Evolutionary conservation across 495 filamentous ascomycete species (phyloP), one percentile per base, ranked within the genome.

Genomic region (Thermothielavioides terrestris): DNA sequence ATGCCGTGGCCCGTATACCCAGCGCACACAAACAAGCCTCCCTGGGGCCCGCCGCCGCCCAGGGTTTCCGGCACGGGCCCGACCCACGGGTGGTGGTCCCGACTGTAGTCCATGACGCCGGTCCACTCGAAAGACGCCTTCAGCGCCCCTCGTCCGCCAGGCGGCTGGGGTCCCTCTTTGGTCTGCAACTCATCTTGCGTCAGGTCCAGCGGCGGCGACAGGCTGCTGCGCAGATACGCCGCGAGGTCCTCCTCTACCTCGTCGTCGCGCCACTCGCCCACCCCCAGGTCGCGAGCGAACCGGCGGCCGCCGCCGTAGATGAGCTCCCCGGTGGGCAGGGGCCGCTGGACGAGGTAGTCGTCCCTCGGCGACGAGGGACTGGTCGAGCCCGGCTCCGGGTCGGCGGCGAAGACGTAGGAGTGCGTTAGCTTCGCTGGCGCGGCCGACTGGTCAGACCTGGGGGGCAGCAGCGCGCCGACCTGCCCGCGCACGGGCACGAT

Each of bases 1-100:
- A 94, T 94, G 1, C 88, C 87, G 57, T 94, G 86, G 0, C 87
- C 88, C 30, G 77, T 80, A 59, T 80, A 86, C 10, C 76, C 83
- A 8, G 73, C 82, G 49, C 75, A 74, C 6, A 86, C 57, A 72
- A 71, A 85, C 43, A 49, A 11, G 25, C 44, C 55, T 20, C 41
- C 42, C 14, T 25, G 32, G 6, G 34, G 49, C 37, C 56, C 56
- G 36, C 69, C 65, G 52, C 70, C 57, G 20, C 63, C 64, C 12
- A 72, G 51, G 3, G 66, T 62, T 14, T 68, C 62, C 0, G 72
- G 78, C 22, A 82, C 80, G 20, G 62, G 65, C 0, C 80, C 81
- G 15, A 86, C 85, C 80, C 75, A 90, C 0, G 88, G 84, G 18
- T 77, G 64, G 0, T 75, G 68, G 58, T 92, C 88, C 0, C 80